Evolutionary conservation across 2,329 filamentous ascomycete species (phyloP), one percentile per base, ranked within the genome.

Genomic region (Fusarium sp.): DNA sequence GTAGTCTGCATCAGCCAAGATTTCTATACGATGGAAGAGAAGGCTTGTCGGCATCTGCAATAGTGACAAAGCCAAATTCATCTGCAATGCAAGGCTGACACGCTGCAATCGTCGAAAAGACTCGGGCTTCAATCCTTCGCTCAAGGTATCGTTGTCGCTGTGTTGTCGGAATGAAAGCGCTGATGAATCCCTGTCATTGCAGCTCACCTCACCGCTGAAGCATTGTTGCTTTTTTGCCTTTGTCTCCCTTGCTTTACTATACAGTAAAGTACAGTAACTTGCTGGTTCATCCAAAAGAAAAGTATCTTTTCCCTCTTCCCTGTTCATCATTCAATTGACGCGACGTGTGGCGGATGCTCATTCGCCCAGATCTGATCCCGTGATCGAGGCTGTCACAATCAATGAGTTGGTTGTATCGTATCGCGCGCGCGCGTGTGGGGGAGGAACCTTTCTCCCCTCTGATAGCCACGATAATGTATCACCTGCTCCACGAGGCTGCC

Each of bases 341-440:
- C 66, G 76, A 66, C 58, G 74, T 78, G 77, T 78, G 77, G 77
- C 77, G 75, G 32, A 42, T 32, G 58, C 74, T 74, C 57, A 78
- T 78, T 78, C 75, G 77, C 41, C 66, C 28, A 61, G 24, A 28
- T 18, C 62, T 54, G 65, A 28, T 64, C 51, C 63, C 42, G 38
- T 61, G 62, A 57, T 61, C 62, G 55, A 73, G 63, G 66, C 71
- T 72, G 50, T 66, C 53, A 53, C 32, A 64, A 45, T 56, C 56
- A 51, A 60, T 53, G 67, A 51, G 56, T 50, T 62, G 28, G 28
- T 28, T 9, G 28, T 28, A 28, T 28, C 28, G 44, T 50, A 56
- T 59, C 18, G 50, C 50, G 50, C 17, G 50, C 17, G 54, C 26
- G 44, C 47, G 38, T 57, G 69, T 39, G 69, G 70, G 70, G 70